A percentile compares a stretch with the other conserved stretches of the same genome.
phyloP scores from a whole-genome alignment of 2,329 filamentous ascomycete genomes.

The Colletotrichum lindemuthianum region DNA sequence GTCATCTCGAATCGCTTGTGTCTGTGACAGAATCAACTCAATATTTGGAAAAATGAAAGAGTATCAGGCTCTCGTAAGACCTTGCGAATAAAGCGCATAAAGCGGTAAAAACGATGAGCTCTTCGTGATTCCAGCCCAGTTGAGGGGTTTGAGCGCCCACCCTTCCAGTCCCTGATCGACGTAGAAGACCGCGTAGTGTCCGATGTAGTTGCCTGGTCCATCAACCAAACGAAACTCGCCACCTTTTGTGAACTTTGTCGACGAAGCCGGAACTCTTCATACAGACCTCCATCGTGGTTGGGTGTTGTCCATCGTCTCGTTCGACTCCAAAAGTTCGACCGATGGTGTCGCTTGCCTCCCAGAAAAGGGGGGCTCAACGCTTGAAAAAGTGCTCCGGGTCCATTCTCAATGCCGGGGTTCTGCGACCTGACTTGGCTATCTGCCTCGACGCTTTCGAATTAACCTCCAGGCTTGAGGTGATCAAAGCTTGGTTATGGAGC shows the following conservation, averaged over 20 bases:
- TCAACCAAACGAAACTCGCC: slow-evolving; percentile 34
- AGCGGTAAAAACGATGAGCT: slow-evolving; percentile 38
- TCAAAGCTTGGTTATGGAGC: slow-evolving; percentile 60
- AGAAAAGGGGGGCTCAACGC: slow-evolving; percentile 44
- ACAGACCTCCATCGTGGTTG: slow-evolving; percentile 30
- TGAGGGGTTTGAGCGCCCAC: slow-evolving; percentile 42
- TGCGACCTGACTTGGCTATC: slow-evolving; percentile 36
- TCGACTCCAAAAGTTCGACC: slow-evolving; percentile 43
- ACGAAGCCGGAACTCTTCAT: slow-evolving; percentile 41
- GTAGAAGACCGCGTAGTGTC: slow-evolving; percentile 38
- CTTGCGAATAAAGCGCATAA: slow-evolving; percentile 39
- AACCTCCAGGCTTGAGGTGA: slow-evolving; percentile 56
- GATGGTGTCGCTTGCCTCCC: slow-evolving; percentile 43
- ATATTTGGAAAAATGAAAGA: slow-evolving; percentile 20
- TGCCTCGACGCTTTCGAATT: slow-evolving; percentile 44
- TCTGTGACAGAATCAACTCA: too few species aligned
- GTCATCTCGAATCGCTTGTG: too few species aligned
- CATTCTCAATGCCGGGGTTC: background rate
- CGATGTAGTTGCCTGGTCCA: slow-evolving; percentile 35
- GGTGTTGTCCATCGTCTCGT: slow-evolving; percentile 23
- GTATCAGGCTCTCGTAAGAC: slow-evolving; percentile 1
- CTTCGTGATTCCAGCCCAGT: slow-evolving; percentile 42
- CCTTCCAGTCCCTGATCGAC: slow-evolving; percentile 41
- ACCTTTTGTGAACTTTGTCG: slow-evolving; percentile 29
- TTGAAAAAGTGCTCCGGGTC: slow-evolving; percentile 15